A percentile compares a stretch with the other conserved stretches of the same genome.
phyloP scores from a whole-genome alignment of 2,329 filamentous ascomycete genomes.

The Grosmannia serpens region DNA sequence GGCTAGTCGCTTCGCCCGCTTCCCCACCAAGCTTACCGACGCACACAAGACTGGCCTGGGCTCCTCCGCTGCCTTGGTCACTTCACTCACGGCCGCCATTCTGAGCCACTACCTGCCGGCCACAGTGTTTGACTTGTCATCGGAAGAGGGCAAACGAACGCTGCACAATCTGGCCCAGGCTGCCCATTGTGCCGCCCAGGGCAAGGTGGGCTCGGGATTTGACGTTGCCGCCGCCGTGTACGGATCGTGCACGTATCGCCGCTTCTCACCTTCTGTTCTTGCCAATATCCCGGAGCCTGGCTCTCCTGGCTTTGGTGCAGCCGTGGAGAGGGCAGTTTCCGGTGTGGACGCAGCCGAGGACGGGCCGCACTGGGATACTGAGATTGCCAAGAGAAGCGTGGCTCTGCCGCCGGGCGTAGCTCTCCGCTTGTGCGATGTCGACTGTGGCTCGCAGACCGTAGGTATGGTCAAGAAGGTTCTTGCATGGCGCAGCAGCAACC shows the following conservation, averaged over 20 bases:
- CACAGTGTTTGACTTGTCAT: slow-evolving; percentile 43
- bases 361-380: slow-evolving; percentile 60
- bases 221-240: slow-evolving; percentile 90
- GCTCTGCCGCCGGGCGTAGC: slow-evolving; percentile 61
- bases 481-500: slow-evolving; percentile 60
- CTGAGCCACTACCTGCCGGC: slow-evolving; percentile 61
- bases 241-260: slow-evolving; percentile 78
- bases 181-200: slow-evolving; percentile 89
- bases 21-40: slow-evolving; percentile 60
- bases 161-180: slow-evolving; percentile 92
- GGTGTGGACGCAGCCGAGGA: slow-evolving; percentile 26
- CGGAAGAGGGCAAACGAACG: slow-evolving; percentile 40
- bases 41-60: slow-evolving; percentile 95
- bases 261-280: slow-evolving; percentile 78
- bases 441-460: slow-evolving; percentile 86
- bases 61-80: slow-evolving; percentile 88
- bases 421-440: slow-evolving; percentile 89
- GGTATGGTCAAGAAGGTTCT: slow-evolving; percentile 92
- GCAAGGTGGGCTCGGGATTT: slow-evolving; percentile 92
- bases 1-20: slow-evolving; percentile 56
- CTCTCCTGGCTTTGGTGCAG: slow-evolving; percentile 51
- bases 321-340: slow-evolving; percentile 56
- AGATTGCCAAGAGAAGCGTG: slow-evolving; percentile 59
- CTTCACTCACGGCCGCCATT: slow-evolving; percentile 67
- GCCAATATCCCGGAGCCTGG: slow-evolving; percentile 55